Conservation (phyloP, 768 basidiomycete species). For the Auricularia cornea region DNA sequence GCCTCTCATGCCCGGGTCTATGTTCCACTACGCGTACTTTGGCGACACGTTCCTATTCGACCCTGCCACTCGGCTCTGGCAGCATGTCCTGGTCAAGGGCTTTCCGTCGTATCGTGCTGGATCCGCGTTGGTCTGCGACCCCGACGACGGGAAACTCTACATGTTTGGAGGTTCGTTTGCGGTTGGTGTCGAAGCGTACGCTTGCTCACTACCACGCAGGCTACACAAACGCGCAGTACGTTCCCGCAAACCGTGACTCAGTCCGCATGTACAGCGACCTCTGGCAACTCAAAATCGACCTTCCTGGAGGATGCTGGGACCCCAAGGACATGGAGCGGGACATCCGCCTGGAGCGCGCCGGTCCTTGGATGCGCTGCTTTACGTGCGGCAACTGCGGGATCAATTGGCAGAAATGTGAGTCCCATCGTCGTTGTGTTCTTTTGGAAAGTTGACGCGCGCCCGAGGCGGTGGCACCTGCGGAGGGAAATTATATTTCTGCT, state of each 20-base stretch:
- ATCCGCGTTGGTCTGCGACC: constrained; percentile 25
- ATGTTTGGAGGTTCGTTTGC: constrained; percentile 20
- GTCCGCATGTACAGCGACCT: constrained; percentile 29
- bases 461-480: background rate
- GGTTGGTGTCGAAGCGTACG: background rate
- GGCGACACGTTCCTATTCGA: constrained; percentile 33
- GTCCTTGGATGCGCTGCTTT: constrained; percentile 36
- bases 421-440: background rate
- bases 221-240: constrained; percentile 32
- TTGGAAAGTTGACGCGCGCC: background rate
- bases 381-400: constrained; percentile 27
- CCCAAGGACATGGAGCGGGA: constrained; percentile 32
- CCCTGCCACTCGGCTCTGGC: constrained; percentile 21
- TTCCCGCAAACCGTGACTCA: constrained; percentile 20
- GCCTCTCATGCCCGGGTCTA: background rate
- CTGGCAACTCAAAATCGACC: constrained; percentile 31
- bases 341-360: constrained; percentile 27
- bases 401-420: constrained; percentile 30
- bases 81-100: constrained; percentile 32
- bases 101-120: constrained; percentile 36
- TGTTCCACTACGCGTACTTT: constrained; percentile 30
- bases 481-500: background rate
- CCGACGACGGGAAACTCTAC: constrained; percentile 28
- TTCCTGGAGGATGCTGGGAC: constrained; percentile 29
- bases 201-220: constrained; percentile 10